A percentile compares a stretch with the other conserved stretches of the same genome.
These are phyloP conservation scores for Trichoderma asperelloides DNA, from an alignment of 495 filamentous ascomycete genomes.

Conservation along the genomic window DNA sequence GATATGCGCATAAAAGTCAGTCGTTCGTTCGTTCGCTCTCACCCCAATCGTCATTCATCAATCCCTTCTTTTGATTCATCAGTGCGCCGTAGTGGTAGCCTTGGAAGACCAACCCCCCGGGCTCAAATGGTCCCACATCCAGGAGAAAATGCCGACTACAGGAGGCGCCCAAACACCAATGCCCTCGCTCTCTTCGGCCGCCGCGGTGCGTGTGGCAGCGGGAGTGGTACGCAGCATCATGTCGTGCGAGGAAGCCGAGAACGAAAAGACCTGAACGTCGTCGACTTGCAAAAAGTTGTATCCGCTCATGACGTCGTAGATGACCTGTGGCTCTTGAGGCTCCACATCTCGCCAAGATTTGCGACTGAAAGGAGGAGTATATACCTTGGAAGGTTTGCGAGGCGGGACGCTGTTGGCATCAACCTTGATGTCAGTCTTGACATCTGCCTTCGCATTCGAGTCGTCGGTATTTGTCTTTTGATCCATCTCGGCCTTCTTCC, in stretches of 20 bases:
- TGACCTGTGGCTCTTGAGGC: slow-evolving; percentile 5
- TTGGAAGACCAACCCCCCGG: background rate
- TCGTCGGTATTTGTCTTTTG: background rate
- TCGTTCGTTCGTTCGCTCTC: too few species aligned
- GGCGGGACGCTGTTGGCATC: background rate
- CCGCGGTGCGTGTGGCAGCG: background rate
- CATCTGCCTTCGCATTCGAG: background rate
- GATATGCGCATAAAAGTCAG: background rate
- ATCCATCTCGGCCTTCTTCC: background rate
- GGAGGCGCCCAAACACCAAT: background rate
- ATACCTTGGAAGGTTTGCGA: slow-evolving; percentile 6
- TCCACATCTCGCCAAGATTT: background rate
- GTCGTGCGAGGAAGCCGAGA: background rate
- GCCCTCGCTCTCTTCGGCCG: background rate
- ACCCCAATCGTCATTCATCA: background rate
- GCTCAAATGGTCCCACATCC: slow-evolving; percentile 1
- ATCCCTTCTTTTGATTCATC: background rate
- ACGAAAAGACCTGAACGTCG: background rate
- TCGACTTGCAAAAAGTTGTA: background rate
- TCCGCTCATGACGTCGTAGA: slow-evolving; percentile 2
- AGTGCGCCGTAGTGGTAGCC: background rate
- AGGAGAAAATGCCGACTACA: slow-evolving; percentile 1
- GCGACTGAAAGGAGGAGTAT: slow-evolving; percentile 1
- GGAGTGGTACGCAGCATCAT: background rate
- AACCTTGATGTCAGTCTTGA: background rate